These are phyloP conservation scores for Aspergillus ibericus DNA, from an alignment of 2,329 filamentous ascomycete species.

Conservation along the genomic window DNA sequence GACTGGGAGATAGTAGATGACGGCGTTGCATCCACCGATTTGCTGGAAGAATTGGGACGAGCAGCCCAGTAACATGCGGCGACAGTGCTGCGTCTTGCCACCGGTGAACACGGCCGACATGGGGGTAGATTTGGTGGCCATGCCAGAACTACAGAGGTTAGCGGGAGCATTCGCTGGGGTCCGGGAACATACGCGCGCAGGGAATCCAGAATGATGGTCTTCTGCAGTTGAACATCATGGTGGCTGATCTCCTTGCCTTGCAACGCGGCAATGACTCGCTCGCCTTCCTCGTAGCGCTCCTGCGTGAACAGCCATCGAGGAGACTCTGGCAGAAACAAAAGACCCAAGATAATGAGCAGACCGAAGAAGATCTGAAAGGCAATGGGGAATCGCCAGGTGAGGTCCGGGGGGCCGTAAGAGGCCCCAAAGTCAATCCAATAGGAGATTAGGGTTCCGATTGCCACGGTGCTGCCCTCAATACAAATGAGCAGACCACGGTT, in stretches of 20 bases:
- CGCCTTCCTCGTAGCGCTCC: constrained; percentile 49
- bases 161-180: constrained; percentile 19
- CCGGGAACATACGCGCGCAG: constrained; percentile 41
- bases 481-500: constrained; percentile 38
- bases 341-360: constrained; percentile 21
- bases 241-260: constrained; percentile 26
- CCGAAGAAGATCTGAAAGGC: constrained; percentile 50
- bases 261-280: constrained; percentile 50
- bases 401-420: constrained; percentile 32
- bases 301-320: constrained; percentile 56
- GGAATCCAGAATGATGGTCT: constrained; percentile 62
- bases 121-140: constrained; percentile 29
- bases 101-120: constrained; percentile 26
- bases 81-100: constrained; percentile 34
- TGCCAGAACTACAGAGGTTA: constrained; percentile 24
- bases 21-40: constrained; percentile 47
- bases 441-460: constrained; percentile 33
- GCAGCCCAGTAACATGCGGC: constrained; percentile 31
- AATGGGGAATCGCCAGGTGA: constrained; percentile 48
- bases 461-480: constrained; percentile 36
- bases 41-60: constrained; percentile 44
- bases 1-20: constrained; percentile 48
- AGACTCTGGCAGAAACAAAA: constrained; percentile 49
- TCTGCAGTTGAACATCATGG: constrained; percentile 44
- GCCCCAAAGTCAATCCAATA: constrained; percentile 40